Conservation (phyloP, 192 early-diverging fungal genomes). For the Backusella circina region DNA sequence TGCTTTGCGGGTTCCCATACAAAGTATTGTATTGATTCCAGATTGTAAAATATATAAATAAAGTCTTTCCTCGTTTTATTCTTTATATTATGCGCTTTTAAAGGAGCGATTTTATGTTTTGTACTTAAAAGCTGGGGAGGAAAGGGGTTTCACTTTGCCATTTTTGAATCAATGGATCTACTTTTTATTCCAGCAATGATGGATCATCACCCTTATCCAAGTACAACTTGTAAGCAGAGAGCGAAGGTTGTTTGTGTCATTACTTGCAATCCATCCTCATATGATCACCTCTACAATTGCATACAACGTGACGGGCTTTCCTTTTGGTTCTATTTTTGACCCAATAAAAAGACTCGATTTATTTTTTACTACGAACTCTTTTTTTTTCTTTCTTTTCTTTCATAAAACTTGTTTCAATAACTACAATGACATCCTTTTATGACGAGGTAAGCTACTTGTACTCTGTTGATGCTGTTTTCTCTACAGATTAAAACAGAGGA, state of each 20-base stretch:
- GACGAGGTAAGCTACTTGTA: slow-evolving; percentile 30
- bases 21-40: slow-evolving; percentile 25
- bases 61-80: not conserved
- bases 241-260: no score
- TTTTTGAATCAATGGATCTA: not conserved
- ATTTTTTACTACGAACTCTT: slow-evolving; percentile 1
- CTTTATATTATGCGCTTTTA: not conserved
- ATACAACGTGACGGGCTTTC: not conserved
- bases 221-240: no score
- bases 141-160: not conserved
- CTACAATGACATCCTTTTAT: slow-evolving; percentile 46
- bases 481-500: not conserved
- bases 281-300: not conserved
- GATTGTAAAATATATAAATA: not conserved
- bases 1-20: slow-evolving; percentile 28
- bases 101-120: not conserved
- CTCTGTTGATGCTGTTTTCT: no score
- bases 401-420: not conserved
- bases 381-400: slow-evolving; percentile 31
- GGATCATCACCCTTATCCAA: no score
- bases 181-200: not conserved
- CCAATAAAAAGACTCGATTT: not conserved
- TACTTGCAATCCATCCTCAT: not conserved
- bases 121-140: not conserved
- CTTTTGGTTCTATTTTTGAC: not conserved